Conservation (phyloP, 179 eudicot species). For the Sideroxylon spinosum region DNA sequence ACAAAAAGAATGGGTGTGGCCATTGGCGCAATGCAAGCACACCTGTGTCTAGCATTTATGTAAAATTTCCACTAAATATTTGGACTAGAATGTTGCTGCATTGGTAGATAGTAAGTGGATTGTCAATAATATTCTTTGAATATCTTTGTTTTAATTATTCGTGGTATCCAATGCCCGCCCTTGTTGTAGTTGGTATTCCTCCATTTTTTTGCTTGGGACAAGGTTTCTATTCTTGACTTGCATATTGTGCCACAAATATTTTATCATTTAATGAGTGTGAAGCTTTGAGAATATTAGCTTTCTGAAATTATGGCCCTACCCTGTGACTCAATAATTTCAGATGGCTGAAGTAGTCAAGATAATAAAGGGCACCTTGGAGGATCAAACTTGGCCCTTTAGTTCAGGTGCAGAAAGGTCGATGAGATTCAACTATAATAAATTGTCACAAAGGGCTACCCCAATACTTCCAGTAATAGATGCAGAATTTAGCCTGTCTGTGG, state of each 20-base stretch:
- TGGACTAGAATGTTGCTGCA: neutral
- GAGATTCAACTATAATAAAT: slow-evolving; percentile 28
- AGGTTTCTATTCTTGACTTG: neutral
- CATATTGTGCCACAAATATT: slow-evolving; percentile 2
- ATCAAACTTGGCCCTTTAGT: slow-evolving; percentile 30
- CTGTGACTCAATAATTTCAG: slow-evolving; percentile 46
- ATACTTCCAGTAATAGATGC: slow-evolving; percentile 25
- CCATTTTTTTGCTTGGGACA: neutral
- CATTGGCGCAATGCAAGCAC: no score
- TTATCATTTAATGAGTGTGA: neutral
- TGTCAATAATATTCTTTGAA: neutral
- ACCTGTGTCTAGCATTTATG: neutral
- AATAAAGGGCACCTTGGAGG: slow-evolving; percentile 32
- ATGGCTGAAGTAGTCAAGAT: slow-evolving; percentile 54
- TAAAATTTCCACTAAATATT: neutral
- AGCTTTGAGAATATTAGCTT: slow-evolving; percentile 9
- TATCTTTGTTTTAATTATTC: neutral
- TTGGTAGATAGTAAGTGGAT: neutral
- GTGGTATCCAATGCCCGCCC: neutral
- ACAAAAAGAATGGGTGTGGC: no score
- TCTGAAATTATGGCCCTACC: slow-evolving; percentile 26
- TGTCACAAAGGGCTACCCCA: slow-evolving; percentile 19
- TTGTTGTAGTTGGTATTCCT: neutral
- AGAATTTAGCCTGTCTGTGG: slow-evolving; percentile 25
- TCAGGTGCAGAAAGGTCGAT: slow-evolving; percentile 27